Conservation (phyloP, 1,139 yeast species). For the Yamadazyma atmosphaerica region DNA sequence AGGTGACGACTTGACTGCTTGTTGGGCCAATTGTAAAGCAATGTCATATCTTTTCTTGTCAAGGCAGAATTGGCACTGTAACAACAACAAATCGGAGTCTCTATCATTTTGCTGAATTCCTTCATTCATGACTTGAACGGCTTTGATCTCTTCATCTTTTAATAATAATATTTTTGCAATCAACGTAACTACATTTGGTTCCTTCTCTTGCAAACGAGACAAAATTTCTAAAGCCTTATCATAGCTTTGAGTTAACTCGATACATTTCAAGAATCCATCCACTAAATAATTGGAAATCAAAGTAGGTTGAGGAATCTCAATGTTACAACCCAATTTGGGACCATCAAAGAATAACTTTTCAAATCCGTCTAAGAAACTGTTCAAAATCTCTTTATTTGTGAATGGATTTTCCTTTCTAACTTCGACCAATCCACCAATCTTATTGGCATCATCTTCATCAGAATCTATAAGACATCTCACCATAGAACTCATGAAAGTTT, state of each 20-base stretch:
- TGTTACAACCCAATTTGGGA: slow-evolving; percentile 59
- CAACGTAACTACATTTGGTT: slow-evolving; percentile 55
- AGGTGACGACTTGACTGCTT: slow-evolving; percentile 80
- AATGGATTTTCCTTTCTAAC: slow-evolving; percentile 59
- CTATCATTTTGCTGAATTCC: slow-evolving; percentile 60
- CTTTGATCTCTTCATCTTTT: slow-evolving; percentile 76
- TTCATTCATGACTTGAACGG: slow-evolving; percentile 64
- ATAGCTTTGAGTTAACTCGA: slow-evolving; percentile 65
- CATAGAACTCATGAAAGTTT: slow-evolving; percentile 65
- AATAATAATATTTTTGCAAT: slow-evolving; percentile 52
- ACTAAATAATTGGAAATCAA: slow-evolving; percentile 70
- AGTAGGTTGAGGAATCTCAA: slow-evolving; percentile 72
- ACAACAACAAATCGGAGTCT: slow-evolving; percentile 56
- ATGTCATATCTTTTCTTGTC: slow-evolving; percentile 65
- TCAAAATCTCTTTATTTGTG: slow-evolving; percentile 44
- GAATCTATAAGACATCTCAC: slow-evolving; percentile 70
- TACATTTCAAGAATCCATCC: slow-evolving; percentile 67
- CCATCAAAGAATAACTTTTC: slow-evolving; percentile 70
- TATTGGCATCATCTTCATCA: slow-evolving; percentile 60
- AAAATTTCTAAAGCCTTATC: slow-evolving; percentile 59
- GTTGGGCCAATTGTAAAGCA: slow-evolving; percentile 71
- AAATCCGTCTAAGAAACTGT: slow-evolving; percentile 58
- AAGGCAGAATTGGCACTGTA: slow-evolving; percentile 74
- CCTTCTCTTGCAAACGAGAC: slow-evolving; percentile 41
- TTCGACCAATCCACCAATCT: slow-evolving; percentile 53